These are phyloP conservation scores for Carallia pectinifolia DNA, from an alignment of 345 rosid species.

Conservation along the genomic window DNA sequence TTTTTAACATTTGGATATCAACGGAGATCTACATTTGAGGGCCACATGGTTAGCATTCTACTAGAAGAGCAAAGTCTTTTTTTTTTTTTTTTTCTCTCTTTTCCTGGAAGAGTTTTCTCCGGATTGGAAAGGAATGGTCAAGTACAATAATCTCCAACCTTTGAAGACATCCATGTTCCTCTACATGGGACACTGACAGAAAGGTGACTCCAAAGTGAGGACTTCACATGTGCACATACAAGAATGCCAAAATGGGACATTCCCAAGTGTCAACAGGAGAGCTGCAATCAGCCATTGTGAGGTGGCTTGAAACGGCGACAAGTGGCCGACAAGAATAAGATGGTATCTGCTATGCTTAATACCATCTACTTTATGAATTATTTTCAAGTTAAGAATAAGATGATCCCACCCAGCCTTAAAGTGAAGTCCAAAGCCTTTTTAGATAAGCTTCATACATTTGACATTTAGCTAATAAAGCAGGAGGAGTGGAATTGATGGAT, in stretches of 20 bases:
- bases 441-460: too few relatives aligned
- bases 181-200: not conserved
- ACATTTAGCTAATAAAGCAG: conserved; percentile 10
- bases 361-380: not conserved
- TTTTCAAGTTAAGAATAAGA: not conserved
- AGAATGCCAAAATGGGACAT: not conserved
- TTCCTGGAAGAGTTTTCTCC: too few relatives aligned
- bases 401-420: too few relatives aligned
- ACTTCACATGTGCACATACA: not conserved
- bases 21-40: too few relatives aligned
- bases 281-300: not conserved
- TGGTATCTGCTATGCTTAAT: too few relatives aligned
- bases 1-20: too few relatives aligned
- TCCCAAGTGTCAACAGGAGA: not conserved
- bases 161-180: not conserved
- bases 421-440: too few relatives aligned
- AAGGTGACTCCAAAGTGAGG: not conserved
- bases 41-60: too few relatives aligned
- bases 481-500: not conserved
- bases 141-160: not conserved
- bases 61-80: too few relatives aligned
- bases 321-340: conserved; percentile 34
- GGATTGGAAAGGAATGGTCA: not conserved
- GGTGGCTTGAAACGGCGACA: conserved; percentile 15
- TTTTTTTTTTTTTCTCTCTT: too few relatives aligned